Conservation (phyloP, 2,329 filamentous ascomycete species). For the Alternaria dauci region DNA sequence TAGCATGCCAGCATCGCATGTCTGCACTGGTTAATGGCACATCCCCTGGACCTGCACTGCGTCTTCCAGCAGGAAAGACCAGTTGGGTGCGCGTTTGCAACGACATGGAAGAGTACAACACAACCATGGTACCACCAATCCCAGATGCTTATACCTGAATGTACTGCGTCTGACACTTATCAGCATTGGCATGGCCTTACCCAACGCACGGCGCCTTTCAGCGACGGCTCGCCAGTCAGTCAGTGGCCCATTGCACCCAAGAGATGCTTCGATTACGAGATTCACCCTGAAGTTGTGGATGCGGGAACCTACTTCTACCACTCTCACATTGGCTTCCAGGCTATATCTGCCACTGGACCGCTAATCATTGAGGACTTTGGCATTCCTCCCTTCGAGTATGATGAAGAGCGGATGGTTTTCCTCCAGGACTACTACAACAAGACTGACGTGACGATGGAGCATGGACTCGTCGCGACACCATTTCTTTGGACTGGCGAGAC, state of each 20-base stretch:
- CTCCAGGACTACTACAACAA: constrained; percentile 67
- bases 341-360: constrained; percentile 64
- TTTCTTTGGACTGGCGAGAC: constrained; percentile 69
- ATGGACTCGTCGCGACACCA: constrained; percentile 58
- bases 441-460: constrained; percentile 61
- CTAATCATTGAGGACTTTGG: constrained; percentile 65
- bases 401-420: constrained; percentile 66
- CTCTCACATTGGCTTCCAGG: constrained; percentile 71
- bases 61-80: constrained; percentile 56
- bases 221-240: constrained; percentile 69
- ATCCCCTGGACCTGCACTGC: constrained; percentile 60
- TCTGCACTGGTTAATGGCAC: constrained; percentile 64
- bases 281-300: constrained; percentile 61
- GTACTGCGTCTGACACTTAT: not conserved
- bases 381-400: constrained; percentile 64
- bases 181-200: constrained; percentile 74
- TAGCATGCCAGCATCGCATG: constrained; percentile 58
- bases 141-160: not conserved
- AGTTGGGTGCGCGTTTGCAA: constrained; percentile 69
- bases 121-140: constrained; percentile 61
- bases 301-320: constrained; percentile 74
- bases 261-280: constrained; percentile 73
- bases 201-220: constrained; percentile 67
- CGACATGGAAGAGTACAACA: constrained; percentile 61
- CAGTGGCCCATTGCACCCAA: constrained; percentile 72